Percentiles rank a stretch among this genome's conserved stretches.
These are phyloP conservation scores for Umbelopsis sp. DNA, from an alignment of 192 early-diverging fungal species.

Conservation along the genomic window DNA sequence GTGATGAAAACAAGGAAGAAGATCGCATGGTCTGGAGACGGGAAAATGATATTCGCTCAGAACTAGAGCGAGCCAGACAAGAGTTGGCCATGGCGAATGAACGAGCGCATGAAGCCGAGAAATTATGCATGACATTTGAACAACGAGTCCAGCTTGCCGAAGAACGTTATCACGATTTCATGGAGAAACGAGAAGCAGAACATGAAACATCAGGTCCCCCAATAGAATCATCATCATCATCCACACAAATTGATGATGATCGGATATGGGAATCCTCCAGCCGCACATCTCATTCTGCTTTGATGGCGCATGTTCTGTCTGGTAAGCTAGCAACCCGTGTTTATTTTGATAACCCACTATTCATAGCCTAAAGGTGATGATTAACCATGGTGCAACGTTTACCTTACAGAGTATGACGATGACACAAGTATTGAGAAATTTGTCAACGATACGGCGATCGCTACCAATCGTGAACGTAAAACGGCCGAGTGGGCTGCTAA, in stretches of 20 bases:
- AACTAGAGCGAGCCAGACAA: slow-evolving; percentile 25
- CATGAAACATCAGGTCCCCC: not conserved
- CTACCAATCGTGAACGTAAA: slow-evolving; percentile 66
- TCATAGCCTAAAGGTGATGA: not conserved
- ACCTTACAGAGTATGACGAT: slow-evolving; percentile 49
- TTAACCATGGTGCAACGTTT: not conserved
- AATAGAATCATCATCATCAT: not conserved
- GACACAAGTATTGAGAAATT: slow-evolving; percentile 69
- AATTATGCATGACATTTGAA: slow-evolving; percentile 23
- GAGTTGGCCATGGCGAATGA: slow-evolving; percentile 9
- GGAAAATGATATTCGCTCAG: slow-evolving; percentile 36
- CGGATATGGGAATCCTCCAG: not conserved
- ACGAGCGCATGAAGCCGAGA: slow-evolving; percentile 24
- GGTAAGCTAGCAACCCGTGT: slow-evolving; percentile 14
- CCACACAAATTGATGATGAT: not conserved
- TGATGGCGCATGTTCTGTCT: slow-evolving; percentile 9
- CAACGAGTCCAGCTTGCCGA: slow-evolving; percentile 28
- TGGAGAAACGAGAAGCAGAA: slow-evolving; percentile 21
- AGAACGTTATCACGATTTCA: slow-evolving; percentile 25
- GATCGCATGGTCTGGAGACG: slow-evolving; percentile 40
- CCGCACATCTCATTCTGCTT: not conserved
- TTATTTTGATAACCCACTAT: not conserved
- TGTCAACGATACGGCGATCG: slow-evolving; percentile 68
- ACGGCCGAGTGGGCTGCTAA: slow-evolving; percentile 70
- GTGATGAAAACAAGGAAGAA: slow-evolving; percentile 64